Base-by-base conservation (phyloP, 805 yeast species). In the Yamadazyma sp. region DNA sequence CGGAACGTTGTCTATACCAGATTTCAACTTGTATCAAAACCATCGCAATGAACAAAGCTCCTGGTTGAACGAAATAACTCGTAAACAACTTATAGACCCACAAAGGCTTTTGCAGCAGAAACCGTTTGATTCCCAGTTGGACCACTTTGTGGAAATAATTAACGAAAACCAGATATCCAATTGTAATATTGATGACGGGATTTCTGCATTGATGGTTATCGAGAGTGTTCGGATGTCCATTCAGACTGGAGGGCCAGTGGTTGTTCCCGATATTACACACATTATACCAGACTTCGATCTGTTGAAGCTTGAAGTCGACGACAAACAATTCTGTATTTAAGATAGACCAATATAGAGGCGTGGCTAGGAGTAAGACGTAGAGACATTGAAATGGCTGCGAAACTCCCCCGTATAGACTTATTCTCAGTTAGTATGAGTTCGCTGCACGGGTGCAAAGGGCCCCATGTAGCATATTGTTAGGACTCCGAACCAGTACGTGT, bases 1-100 rank as follows among this genome's bases (percentile, higher is more conserved):
- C 16, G 72, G 70, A 6, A 64, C 71, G 7, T 52, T 67, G 20
- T 64, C 68, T 3, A 54, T 67, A 3, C 72, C 72, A 1, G 72
- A 67, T 35, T 46, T 66, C 42, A 62, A 56, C n/a, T 47, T 66
- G 14, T 32, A 32, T n/a, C 32, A 22, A 21, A 37, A 31, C 15
- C 6, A 16, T n/a, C 20, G 20, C n/a, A 9, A 10, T 13, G 23
- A 14, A 13, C 52, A 57, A 27, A 40, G 45, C 26, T 46, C 51
- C 19, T 58, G 60, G 34, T 47, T 53, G 19, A 51, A 50, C 33
- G 29, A 34, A 6, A 28, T 47, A 5, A 30, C 19, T 13, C 28
- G 25, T 9, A 36, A 37, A 24, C 37, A 35, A 14, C 15, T 41
- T 5, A 41, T 41, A 17, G 41, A 44, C 24, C 50, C 48, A 19